These are phyloP conservation scores for Solanum sitiens DNA, from an alignment of 257 asterid genomes.

Conservation along the genomic window DNA sequence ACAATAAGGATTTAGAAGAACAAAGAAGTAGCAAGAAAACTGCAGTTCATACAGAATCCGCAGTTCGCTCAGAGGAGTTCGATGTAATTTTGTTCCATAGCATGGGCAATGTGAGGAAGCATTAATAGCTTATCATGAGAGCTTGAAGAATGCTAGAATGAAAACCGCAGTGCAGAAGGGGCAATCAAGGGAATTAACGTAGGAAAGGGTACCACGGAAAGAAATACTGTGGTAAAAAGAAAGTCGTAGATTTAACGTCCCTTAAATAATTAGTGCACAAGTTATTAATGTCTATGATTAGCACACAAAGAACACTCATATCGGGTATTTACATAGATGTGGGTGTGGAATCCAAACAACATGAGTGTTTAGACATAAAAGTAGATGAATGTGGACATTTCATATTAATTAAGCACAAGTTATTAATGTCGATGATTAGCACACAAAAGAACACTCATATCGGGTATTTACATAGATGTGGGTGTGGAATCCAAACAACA, in stretches of 20 bases:
- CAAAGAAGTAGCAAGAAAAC: too few relatives aligned
- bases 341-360: too few relatives aligned
- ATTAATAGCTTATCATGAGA: slow-evolving; percentile 23
- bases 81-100: slow-evolving; percentile 35
- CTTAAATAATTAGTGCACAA: slow-evolving; percentile 52
- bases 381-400: too few relatives aligned
- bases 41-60: neutral
- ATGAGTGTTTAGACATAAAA: too few relatives aligned
- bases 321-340: too few relatives aligned
- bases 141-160: slow-evolving; percentile 13
- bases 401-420: neutral
- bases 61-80: slow-evolving; percentile 8
- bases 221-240: slow-evolving; percentile 27
- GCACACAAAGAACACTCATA: too few relatives aligned
- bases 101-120: slow-evolving; percentile 21
- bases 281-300: slow-evolving; percentile 42
- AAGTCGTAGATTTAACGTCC: slow-evolving; percentile 42
- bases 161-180: slow-evolving; percentile 4
- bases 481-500: too few relatives aligned
- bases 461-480: too few relatives aligned
- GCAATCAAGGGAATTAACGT: slow-evolving; percentile 7
- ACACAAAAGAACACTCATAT: too few relatives aligned
- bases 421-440: too few relatives aligned
- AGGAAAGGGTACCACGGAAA: slow-evolving; percentile 21
- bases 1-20: slow-evolving; percentile 28